phyloP scores from a whole-genome alignment of 345 rosid genomes.

The Reutealis trisperma region DNA sequence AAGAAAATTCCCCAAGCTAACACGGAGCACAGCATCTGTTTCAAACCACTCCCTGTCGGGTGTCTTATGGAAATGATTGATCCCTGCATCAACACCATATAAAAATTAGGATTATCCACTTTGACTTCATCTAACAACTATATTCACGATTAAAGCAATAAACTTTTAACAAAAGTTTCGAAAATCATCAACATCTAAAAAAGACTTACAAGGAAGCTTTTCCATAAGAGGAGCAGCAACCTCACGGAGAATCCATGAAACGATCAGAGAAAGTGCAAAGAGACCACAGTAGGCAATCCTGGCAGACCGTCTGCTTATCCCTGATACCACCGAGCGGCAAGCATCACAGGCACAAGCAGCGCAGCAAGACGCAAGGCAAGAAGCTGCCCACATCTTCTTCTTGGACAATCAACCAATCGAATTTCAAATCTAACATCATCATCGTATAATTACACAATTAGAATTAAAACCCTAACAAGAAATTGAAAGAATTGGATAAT shows the following conservation, averaged over 20 bases:
- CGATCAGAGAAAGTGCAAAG: conserved; percentile 85
- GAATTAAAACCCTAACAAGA: neutral
- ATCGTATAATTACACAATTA: neutral
- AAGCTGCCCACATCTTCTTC: conserved; percentile 85
- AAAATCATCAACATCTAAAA: neutral
- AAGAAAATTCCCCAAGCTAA: conserved; percentile 92
- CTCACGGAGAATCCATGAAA: conserved; percentile 95
- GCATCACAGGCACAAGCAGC: conserved; percentile 99
- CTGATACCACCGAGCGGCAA: conserved; percentile 81
- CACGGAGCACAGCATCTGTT: conserved; percentile 95
- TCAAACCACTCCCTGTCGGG: conserved; percentile 97
- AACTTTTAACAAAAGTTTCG: neutral
- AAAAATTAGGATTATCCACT: neutral
- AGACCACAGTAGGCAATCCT: conserved; percentile 98
- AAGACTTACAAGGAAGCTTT: conserved; percentile 84
- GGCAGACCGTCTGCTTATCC: conserved; percentile 92
- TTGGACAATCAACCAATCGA: neutral
- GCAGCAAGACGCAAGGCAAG: conserved; percentile 98
- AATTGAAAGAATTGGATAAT: too few species aligned
- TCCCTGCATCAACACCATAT: conserved; percentile 57
- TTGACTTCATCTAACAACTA: neutral
- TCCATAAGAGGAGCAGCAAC: conserved; percentile 99
- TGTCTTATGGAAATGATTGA: conserved; percentile 82
- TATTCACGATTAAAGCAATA: neutral
- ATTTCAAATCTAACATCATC: conserved; percentile 1